Evolutionary conservation across 345 rosid genomes (phyloP), one percentile per base, ranked within the genome.

Genomic region (Eucalyptus camaldulensis): DNA sequence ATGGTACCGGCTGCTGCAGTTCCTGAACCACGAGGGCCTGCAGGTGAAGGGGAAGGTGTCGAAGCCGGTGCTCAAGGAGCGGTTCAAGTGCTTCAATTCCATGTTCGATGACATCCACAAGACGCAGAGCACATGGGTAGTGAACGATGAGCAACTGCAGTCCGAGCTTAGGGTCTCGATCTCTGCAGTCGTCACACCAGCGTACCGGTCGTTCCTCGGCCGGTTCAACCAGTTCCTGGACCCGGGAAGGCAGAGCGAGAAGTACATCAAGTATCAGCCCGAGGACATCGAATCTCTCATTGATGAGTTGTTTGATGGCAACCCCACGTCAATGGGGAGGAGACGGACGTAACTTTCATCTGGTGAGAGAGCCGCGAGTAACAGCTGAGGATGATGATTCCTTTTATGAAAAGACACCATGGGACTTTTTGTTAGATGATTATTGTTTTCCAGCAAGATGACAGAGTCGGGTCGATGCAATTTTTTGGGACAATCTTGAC

Each of bases 91-190:
- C 86, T 97, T 97, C 88, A 96, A 94, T 88, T 16, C 92, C n/a
- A 4, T 93, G 96, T 96, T 97, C 62, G 99, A 97, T 31, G 99
- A 97, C 91, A 96, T 97, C 65, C 97, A 95, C 89, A 94, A 90
- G 95, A 95, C 97, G 62, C 99, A 97, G 90, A 94, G 95, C 85
- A 88, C 96, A 10, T 97, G 99, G 99, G 95, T 97, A 50, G 98
- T 96, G 85, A 93, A 95, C 49, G 98, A 97, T 85, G 97, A 95
- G 89, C 99, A 96, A 92, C 93, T 97, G 50, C 96, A 96, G 87
- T 96, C 98, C 5, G 99, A 97, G 96, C 96, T 96, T 6, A 88
- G 98, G 92, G 95, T 96, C 6, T 96, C 99, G 9, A 95, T 97
- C 86, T 85, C 98, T 5, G 96, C 98, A 5, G 92, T 97, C 69